Percentiles rank a stretch among this genome's conserved stretches.
Evolutionary conservation across 1,284 basidiomycete species (phyloP).

Genomic region (Ceratobasidium sp.): DNA sequence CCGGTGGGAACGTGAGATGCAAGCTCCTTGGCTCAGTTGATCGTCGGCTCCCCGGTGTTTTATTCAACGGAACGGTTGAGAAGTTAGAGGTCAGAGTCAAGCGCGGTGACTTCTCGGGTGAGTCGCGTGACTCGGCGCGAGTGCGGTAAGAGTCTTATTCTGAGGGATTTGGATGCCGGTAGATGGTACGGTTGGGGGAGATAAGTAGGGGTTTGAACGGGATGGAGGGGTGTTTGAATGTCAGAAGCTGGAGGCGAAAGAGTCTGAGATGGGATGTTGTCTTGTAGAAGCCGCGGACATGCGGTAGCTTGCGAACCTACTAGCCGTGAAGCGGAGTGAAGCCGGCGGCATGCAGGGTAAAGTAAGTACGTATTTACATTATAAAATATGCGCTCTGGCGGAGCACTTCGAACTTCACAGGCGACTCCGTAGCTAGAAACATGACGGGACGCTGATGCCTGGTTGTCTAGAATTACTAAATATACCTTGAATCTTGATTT

Average conservation of each 20-base stretch:
- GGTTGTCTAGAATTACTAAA: too few species aligned
- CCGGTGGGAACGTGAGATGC: constrained; percentile 17
- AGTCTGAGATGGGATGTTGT: not conserved
- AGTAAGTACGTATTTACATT: not conserved
- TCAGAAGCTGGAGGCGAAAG: not conserved
- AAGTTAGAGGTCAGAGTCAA: not conserved
- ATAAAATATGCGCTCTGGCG: not conserved
- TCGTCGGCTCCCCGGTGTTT: constrained; percentile 11
- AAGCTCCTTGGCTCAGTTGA: constrained; percentile 38
- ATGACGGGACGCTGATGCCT: too few species aligned
- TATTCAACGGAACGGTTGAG: not conserved
- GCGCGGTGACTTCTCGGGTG: constrained; percentile 20
- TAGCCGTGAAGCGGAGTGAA: not conserved
- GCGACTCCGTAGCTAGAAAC: too few species aligned
- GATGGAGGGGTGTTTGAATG: not conserved
- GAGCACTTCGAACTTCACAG: too few species aligned
- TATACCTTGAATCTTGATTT: too few species aligned
- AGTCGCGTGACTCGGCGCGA: not conserved
- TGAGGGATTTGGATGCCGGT: not conserved
- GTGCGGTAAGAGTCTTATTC: not conserved
- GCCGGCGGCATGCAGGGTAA: not conserved
- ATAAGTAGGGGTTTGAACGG: not conserved
- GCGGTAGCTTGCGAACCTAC: not conserved
- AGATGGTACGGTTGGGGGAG: not conserved
- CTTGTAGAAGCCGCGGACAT: not conserved